Percentiles rank a stretch among this genome's conserved stretches.
These are phyloP conservation scores for Rostrohypoxylon terebratum DNA, from an alignment of 495 filamentous ascomycete species.

Conservation along the genomic window DNA sequence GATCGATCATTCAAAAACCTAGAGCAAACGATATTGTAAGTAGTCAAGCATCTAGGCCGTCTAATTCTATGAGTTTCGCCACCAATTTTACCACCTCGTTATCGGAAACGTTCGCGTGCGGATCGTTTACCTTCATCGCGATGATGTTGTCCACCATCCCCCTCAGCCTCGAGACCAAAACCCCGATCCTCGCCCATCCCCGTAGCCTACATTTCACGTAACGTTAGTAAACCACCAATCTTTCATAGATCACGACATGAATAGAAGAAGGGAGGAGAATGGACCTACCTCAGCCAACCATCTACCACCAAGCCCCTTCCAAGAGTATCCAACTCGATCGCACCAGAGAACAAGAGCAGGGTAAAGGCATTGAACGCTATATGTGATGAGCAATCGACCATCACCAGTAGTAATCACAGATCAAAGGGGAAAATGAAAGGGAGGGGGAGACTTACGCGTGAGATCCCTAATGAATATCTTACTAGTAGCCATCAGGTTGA, in stretches of 20 bases:
- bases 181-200: constrained; percentile 95
- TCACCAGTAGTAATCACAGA: constrained; percentile 4
- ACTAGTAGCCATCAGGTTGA: constrained; percentile 88
- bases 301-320: constrained; percentile 92
- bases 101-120: constrained; percentile 66
- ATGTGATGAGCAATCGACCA: constrained; percentile 17
- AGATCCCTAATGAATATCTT: constrained; percentile 90
- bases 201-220: constrained; percentile 61
- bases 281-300: constrained; percentile 78
- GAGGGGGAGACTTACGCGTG: constrained; percentile 83
- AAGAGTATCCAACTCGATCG: constrained; percentile 84
- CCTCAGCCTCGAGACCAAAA: constrained; percentile 83
- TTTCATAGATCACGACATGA: background rate
- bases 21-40: background rate
- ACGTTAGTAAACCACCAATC: background rate
- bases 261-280: background rate
- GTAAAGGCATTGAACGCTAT: constrained; percentile 91
- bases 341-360: constrained; percentile 88
- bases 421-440: constrained; percentile 1
- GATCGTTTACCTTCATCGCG: constrained; percentile 80
- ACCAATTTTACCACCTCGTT: constrained; percentile 81
- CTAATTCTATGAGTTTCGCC: constrained; percentile 82
- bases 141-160: constrained; percentile 88
- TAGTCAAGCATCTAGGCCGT: constrained; percentile 78
- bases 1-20: background rate